phyloP scores from a whole-genome alignment of 2,329 filamentous ascomycete species.

The Colletotrichum plurivorum region DNA sequence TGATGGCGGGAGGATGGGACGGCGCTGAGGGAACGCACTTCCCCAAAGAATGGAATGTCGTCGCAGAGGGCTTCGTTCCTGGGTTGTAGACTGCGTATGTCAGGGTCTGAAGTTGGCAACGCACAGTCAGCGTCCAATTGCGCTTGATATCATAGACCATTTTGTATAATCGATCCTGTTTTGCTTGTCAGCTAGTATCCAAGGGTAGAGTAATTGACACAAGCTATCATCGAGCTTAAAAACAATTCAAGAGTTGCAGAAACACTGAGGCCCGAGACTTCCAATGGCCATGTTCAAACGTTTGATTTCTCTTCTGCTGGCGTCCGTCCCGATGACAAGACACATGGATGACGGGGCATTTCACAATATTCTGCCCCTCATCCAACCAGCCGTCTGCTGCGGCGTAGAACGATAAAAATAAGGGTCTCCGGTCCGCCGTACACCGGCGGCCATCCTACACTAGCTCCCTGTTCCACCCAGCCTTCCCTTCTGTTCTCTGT shows the following conservation, averaged over 20 bases:
- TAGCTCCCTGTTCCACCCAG: slow-evolving; percentile 27
- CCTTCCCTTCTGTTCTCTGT: slow-evolving; percentile 1
- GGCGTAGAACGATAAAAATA: slow-evolving; percentile 21
- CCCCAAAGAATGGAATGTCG: slow-evolving; percentile 62
- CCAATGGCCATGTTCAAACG: slow-evolving; percentile 6
- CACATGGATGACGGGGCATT: slow-evolving; percentile 59
- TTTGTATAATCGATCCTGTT: no score
- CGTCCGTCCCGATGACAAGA: slow-evolving; percentile 26
- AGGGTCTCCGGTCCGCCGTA: slow-evolving; percentile 9
- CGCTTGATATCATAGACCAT: no score
- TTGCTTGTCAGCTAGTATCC: no score
- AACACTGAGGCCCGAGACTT: neutral
- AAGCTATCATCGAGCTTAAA: neutral
- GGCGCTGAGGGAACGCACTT: slow-evolving; percentile 61
- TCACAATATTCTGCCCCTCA: slow-evolving; percentile 74
- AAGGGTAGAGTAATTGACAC: neutral
- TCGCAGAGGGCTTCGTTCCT: slow-evolving; percentile 61
- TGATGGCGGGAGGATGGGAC: slow-evolving; percentile 72
- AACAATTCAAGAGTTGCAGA: neutral
- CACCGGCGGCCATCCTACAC: slow-evolving; percentile 4
- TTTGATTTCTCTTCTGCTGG: slow-evolving; percentile 35
- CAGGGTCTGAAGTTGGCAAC: no score
- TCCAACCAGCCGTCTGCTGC: slow-evolving; percentile 44
- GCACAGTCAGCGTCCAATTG: no score
- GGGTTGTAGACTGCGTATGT: slow-evolving; percentile 12